These are phyloP conservation scores for Ligustrum vulgare DNA, from an alignment of 257 asterid species.

Conservation along the genomic window DNA sequence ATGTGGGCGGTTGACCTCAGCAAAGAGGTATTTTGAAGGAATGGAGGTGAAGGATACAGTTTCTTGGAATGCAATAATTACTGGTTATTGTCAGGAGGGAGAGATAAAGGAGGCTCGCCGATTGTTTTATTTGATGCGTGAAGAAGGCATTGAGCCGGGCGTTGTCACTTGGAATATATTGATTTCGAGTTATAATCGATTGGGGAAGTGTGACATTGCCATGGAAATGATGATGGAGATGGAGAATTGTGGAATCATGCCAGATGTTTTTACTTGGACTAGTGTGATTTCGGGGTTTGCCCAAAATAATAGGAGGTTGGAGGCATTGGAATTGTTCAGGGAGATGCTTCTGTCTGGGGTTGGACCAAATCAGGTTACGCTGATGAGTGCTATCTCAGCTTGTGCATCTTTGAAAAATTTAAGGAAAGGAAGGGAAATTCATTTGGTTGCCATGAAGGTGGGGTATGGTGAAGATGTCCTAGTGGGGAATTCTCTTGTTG, in stretches of 20 bases:
- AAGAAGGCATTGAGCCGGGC: conserved; percentile 55
- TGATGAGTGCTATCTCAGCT: conserved; percentile 59
- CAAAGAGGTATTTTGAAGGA: conserved; percentile 49
- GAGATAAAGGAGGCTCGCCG: conserved; percentile 46
- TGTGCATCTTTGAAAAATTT: conserved; percentile 56
- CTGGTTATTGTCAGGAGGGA: conserved; percentile 60
- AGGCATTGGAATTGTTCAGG: conserved; percentile 50
- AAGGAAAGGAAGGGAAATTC: conserved; percentile 68
- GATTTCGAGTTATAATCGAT: conserved; percentile 56
- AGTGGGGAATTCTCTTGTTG: conserved; percentile 69
- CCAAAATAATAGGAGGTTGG: conserved; percentile 47
- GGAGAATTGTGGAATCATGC: conserved; percentile 46
- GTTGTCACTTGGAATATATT: conserved; percentile 71
- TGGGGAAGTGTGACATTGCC: conserved; percentile 62
- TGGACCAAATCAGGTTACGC: conserved; percentile 63
- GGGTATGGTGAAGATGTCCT: conserved; percentile 60
- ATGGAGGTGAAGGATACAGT: conserved; percentile 57
- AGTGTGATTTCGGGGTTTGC: conserved; percentile 66
- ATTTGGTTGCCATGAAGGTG: conserved; percentile 52
- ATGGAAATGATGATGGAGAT: conserved; percentile 61
- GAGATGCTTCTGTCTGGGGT: conserved; percentile 61
- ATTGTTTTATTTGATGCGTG: conserved; percentile 52
- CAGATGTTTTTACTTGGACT: conserved; percentile 83
- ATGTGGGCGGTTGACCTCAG: conserved; percentile 53
- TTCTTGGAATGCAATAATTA: conserved; percentile 76